Base-by-base conservation (phyloP, 306 rosid genomes). In the Rosa chinensis region DNA sequence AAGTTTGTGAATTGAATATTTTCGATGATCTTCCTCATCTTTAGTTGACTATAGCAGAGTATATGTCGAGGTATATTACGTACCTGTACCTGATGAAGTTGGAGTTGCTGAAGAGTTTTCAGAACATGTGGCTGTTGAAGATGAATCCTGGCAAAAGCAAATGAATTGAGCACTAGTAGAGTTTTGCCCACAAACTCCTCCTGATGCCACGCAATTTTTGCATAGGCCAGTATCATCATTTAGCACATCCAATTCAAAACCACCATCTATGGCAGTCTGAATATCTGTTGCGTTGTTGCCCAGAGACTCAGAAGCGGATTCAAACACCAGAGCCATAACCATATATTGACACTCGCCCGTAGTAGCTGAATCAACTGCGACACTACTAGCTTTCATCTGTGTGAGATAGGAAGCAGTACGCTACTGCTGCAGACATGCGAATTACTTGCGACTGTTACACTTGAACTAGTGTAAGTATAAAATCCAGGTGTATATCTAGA, bases 1-100 rank as follows among this genome's bases (percentile, higher is more conserved):
- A 82, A 13, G 75, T 73, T 50, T 80, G 80, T 8, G 77, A 78
- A 32, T 32, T 32, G 37, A 32, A 32, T 32, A 32, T 32, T 32
- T 32, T 32, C 37, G 37, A 32, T 32, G 37, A 32, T 32, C 37
- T 32, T 32, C 37, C 37, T 32, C 37, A 32, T 32, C 37, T 32
- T 32, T 32, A 32, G 37, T 44, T 44, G 9, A 44, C 48, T 44
- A 44, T 8, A 44, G 48, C 2, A 44, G 10, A 44, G 37, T 32
- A 44, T 44, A 47, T 47, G 50, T 10, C 50, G 11, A 47, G 50
- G 3, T 32, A 32, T 32, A 32, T 32, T 32, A 32, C 37, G 37
- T 32, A 32, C 37, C 10, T 11, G 13, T 52, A 55, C 61, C 61
- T 55, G 61, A 55, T 55, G 25, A 55, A 55, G 3, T 55, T 20